phyloP scores from a whole-genome alignment of 2,329 filamentous ascomycete genomes.

The Alternaria burnsii region DNA sequence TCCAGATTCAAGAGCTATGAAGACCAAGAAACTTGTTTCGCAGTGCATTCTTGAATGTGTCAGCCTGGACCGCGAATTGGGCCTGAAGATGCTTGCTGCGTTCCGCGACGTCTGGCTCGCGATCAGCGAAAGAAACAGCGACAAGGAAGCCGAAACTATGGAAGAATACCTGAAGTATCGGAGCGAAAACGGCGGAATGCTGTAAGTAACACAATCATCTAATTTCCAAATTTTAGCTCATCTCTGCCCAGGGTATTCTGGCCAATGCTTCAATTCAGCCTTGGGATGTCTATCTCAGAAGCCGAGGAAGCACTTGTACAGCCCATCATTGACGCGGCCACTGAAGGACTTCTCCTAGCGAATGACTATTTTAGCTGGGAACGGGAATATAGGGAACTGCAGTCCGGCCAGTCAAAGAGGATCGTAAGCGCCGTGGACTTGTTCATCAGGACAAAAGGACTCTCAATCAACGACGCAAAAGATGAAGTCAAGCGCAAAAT shows the following conservation, averaged over 20 bases:
- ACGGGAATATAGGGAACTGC: background rate
- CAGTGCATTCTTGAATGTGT: background rate
- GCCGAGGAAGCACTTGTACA: background rate
- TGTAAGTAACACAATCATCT: background rate
- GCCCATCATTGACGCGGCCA: background rate
- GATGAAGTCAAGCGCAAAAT: background rate
- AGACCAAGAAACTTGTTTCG: constrained; percentile 2
- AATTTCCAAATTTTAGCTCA: background rate
- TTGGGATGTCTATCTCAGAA: background rate
- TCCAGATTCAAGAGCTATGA: background rate
- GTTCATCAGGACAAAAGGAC: background rate
- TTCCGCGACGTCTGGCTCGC: background rate
- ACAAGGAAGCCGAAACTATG: background rate
- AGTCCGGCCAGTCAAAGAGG: background rate
- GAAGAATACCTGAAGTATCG: constrained; percentile 6
- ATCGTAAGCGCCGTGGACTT: constrained; percentile 3
- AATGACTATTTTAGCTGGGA: constrained; percentile 8
- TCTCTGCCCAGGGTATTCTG: background rate
- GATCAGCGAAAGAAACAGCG: constrained; percentile 1
- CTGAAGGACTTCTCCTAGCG: background rate
- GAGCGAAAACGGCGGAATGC: constrained; percentile 1
- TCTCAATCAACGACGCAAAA: background rate
- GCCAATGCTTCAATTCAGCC: constrained; percentile 4
- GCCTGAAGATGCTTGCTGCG: background rate
- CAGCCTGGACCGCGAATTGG: background rate